phyloP scores from a whole-genome alignment of 305 asterid genomes.

The Solanum chacoense region DNA sequence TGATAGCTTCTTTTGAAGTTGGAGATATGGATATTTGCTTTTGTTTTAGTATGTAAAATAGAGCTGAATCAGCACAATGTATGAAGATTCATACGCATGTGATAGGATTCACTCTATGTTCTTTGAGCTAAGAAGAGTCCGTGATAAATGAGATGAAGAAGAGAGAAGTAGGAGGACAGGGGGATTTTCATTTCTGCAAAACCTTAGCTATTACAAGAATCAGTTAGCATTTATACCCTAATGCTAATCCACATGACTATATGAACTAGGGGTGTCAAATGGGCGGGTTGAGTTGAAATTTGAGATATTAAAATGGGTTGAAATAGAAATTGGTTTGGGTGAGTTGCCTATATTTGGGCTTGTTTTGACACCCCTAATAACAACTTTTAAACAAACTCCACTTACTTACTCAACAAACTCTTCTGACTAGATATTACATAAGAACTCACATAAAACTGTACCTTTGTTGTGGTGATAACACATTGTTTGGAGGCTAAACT shows the following conservation, averaged over 20 bases:
- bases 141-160: background rate
- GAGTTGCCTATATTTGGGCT: background rate
- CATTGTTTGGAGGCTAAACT: background rate
- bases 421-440: background rate
- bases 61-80: background rate
- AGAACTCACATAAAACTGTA: background rate
- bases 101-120: background rate
- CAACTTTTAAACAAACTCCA: background rate
- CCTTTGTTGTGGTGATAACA: background rate
- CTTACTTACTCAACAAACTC: background rate
- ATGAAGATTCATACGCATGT: background rate
- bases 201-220: background rate
- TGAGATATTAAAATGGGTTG: background rate
- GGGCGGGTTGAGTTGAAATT: background rate
- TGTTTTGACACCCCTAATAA: background rate
- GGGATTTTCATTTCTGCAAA: background rate
- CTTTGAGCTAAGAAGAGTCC: background rate
- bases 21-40: background rate
- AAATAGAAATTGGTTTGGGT: background rate
- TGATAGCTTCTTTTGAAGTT: background rate
- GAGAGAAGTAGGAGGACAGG: background rate
- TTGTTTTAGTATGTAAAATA: background rate
- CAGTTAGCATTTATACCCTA: background rate
- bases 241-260: background rate
- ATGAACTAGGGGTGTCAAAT: background rate